These are phyloP conservation scores for Panus rudis DNA, from an alignment of 768 basidiomycete genomes.

Conservation along the genomic window DNA sequence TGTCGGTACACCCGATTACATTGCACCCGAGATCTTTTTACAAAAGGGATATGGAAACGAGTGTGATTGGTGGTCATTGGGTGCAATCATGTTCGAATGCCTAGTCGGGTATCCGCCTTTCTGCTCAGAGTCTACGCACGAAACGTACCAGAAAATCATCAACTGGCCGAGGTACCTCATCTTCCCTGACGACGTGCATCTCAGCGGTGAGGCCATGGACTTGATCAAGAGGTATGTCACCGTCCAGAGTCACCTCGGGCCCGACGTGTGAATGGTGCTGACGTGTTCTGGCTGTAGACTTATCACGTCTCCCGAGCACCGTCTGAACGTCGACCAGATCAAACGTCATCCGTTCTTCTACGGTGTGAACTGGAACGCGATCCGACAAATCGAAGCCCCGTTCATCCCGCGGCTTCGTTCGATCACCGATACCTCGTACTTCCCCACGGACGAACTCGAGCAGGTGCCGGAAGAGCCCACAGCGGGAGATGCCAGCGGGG, in stretches of 20 bases:
- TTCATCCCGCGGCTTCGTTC: slow-evolving; percentile 94
- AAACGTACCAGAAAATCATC: slow-evolving; percentile 97
- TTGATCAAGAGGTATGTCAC: slow-evolving; percentile 65
- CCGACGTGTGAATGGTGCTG: not conserved
- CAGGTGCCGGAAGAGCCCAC: slow-evolving; percentile 51
- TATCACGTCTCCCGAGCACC: slow-evolving; percentile 75
- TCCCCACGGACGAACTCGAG: slow-evolving; percentile 91
- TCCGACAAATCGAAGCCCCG: slow-evolving; percentile 87
- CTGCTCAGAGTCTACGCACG: slow-evolving; percentile 94
- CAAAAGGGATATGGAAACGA: slow-evolving; percentile 98
- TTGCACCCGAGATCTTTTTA: slow-evolving; percentile 94
- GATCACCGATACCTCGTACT: slow-evolving; percentile 96
- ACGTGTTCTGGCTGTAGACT: slow-evolving; percentile 38
- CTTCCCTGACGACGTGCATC: slow-evolving; percentile 92
- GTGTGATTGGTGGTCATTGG: slow-evolving; percentile 99
- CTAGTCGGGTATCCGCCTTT: slow-evolving; percentile 96
- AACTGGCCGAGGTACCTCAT: slow-evolving; percentile 83
- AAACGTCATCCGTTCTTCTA: slow-evolving; percentile 91
- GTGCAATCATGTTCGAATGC: slow-evolving; percentile 98
- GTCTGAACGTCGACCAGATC: slow-evolving; percentile 78
- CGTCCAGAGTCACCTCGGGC: too few relatives aligned
- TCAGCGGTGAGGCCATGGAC: slow-evolving; percentile 88
- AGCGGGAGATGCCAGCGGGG: slow-evolving; percentile 30
- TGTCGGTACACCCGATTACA: slow-evolving; percentile 94
- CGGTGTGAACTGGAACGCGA: slow-evolving; percentile 88